Base-by-base conservation (phyloP, 2,329 filamentous ascomycete genomes). In the Diplocarpon rosae region DNA sequence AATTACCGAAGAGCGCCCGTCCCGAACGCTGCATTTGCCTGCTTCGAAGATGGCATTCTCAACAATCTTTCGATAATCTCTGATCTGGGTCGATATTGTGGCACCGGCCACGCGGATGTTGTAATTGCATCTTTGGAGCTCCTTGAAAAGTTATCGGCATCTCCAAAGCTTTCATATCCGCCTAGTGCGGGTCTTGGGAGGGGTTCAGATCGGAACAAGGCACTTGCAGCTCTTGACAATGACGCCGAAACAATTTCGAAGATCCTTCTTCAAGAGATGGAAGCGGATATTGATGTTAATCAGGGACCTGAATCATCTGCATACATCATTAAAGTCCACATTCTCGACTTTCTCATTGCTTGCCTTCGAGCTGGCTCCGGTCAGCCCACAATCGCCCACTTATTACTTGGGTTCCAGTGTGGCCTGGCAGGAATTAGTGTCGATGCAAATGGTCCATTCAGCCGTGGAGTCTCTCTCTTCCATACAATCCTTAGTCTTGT, bases 31-130 rank as follows among this genome's bases (percentile, higher is more conserved):
- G 80, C 86, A 0, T 84, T 90, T 53, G 73, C 83, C n/a, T 89
- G 84, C 0, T 90, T 98, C 56, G 90, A 96, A 60, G 93, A 98
- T 58, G 88, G 86, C 7, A 71, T 98, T 15, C 71, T 95, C 32
- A 87, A 82, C 46, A 83, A 92, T 56, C 68, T 98, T 24, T 71
- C 75, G 34, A 68, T 95, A 6, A 76, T 96, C 33, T 80, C 88
- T 3, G 82, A 92, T 53, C 69, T 98, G 17, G 89, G 89, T 27
- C 75, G 85, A 28, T 95, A 92, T 62, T 90, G 88, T 55, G 85
- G 87, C 12, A 81, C 89, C 43, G 85, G 84, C 0, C 85, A 95
- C 56, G 76, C 86, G 30, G 77, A 83, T 12, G 69, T 98, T 42
- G 86, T 86, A 0, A 71, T 95, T 49, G 79, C 80, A 12, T 90